A percentile compares a stretch with the other conserved stretches of the same genome.
phyloP scores from a whole-genome alignment of 768 basidiomycete species.

The Cubamyces sp. region DNA sequence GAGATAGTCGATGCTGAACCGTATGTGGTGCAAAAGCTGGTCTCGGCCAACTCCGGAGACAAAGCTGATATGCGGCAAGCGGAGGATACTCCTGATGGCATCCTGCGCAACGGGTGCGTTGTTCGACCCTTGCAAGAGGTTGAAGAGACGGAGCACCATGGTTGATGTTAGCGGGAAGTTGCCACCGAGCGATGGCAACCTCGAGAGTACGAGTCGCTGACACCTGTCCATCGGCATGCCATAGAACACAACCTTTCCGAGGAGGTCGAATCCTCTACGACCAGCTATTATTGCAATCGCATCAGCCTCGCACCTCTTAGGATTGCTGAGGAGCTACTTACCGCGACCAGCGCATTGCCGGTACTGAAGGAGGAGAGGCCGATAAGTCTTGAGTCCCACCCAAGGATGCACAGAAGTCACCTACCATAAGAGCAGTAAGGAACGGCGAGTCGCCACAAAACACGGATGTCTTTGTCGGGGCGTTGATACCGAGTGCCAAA shows the following conservation, averaged over 20 bases:
- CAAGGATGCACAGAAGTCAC: slow-evolving; percentile 20
- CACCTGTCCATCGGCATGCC: slow-evolving; percentile 66
- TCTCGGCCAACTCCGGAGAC: slow-evolving; percentile 55
- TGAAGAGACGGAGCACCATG: slow-evolving; percentile 64
- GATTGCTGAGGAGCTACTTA: slow-evolving; percentile 10
- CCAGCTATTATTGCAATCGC: slow-evolving; percentile 46
- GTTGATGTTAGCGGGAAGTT: slow-evolving; percentile 72
- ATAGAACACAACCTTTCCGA: slow-evolving; percentile 76
- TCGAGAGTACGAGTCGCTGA: slow-evolving; percentile 65
- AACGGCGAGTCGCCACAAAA: slow-evolving; percentile 67
- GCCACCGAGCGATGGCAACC: slow-evolving; percentile 61
- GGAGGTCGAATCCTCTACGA: slow-evolving; percentile 68
- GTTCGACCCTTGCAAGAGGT: slow-evolving; percentile 64
- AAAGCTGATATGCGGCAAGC: slow-evolving; percentile 63
- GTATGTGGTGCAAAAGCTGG: slow-evolving; percentile 65
- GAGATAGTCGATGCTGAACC: slow-evolving; percentile 75
- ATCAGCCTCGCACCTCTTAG: background rate
- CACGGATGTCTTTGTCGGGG: slow-evolving; percentile 66
- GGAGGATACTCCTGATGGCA: slow-evolving; percentile 55
- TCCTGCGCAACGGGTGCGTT: slow-evolving; percentile 50
- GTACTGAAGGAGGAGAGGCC: slow-evolving; percentile 45
- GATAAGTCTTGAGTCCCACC: slow-evolving; percentile 3
- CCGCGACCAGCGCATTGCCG: slow-evolving; percentile 71
- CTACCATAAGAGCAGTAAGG: slow-evolving; percentile 62
- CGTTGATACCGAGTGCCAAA: slow-evolving; percentile 76